Percentiles rank a stretch among this genome's conserved stretches.
Conservation (phyloP, 2,329 filamentous ascomycete genomes). For the Fusarium sp. region DNA sequence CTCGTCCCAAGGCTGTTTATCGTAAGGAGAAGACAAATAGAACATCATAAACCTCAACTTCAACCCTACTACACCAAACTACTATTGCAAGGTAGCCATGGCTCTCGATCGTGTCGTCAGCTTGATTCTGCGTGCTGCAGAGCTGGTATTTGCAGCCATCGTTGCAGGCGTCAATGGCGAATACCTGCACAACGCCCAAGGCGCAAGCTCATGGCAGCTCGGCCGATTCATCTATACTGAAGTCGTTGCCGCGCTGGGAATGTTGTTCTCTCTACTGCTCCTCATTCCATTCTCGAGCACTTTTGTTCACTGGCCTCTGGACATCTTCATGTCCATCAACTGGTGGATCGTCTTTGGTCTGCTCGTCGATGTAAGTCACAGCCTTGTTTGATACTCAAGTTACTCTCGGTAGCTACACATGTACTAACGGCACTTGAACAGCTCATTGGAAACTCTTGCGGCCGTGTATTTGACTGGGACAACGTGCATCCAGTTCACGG, state of each 20-base stretch:
- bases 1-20: conserved; percentile 1
- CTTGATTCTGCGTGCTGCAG: conserved; percentile 50
- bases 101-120: conserved; percentile 53
- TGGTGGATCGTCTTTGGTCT: conserved; percentile 78
- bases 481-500: conserved; percentile 57
- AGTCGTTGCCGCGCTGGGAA: conserved; percentile 73
- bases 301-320: conserved; percentile 77
- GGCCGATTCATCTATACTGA: conserved; percentile 80
- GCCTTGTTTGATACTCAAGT: neutral
- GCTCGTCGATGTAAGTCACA: conserved; percentile 64
- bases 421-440: conserved; percentile 34
- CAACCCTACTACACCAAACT: neutral
- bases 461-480: conserved; percentile 68
- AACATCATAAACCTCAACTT: neutral
- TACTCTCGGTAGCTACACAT: neutral
- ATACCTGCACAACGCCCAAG: conserved; percentile 64
- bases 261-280: conserved; percentile 76
- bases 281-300: conserved; percentile 74
- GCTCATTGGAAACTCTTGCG: conserved; percentile 60
- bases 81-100: conserved; percentile 39
- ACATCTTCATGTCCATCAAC: conserved; percentile 72
- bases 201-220: conserved; percentile 60
- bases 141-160: conserved; percentile 77
- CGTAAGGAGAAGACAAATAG: neutral
- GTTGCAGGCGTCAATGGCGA: conserved; percentile 75